Base-by-base conservation (phyloP, 1,284 basidiomycete species). In the Inonotus obliquus region DNA sequence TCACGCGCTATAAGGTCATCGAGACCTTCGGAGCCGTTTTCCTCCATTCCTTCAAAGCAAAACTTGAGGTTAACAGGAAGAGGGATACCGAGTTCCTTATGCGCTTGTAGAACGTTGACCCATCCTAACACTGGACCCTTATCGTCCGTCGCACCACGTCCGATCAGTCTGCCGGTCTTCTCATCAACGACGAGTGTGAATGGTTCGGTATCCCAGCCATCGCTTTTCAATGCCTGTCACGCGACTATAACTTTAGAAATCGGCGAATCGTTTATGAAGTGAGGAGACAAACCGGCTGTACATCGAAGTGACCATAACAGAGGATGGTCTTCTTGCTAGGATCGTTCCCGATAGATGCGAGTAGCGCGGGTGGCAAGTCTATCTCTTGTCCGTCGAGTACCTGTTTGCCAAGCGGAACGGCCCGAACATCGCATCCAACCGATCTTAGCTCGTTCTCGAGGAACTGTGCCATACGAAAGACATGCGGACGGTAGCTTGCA, bases 21-120 rank as follows among this genome's bases (percentile, higher is more conserved):
- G 11, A 99, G 82, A 5, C 95, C 95, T 69, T 95, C 93, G 49
- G 91, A 94, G 6, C 96, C 96, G 68, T 83, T 91, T 79, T 99
- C 96, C 75, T 99, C 96, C 97, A 99, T 99, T 7, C 96, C 95
- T 75, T 99, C 96, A 70, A 99, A 96, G 79, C 92, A 94, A 80
- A 95, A 90, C 69, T 89, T 86, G 67, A 99, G 76, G 76, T 99
- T 99, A 59, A 99, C 96, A 1, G 96, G 96, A 19, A 99, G 81
- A 56, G 89, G 85, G 60, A 89, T 79, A 45, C 84, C 82, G 53
- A 87, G 83, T 65, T 87, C 74, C 61, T 82, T 77, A 64, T 98
- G 95, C 51, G 94, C 95, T 70, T 98, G 90, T 59, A 98, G 80
- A 56, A 95, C 90, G 73, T 99, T 97, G 66, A 99, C 76, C 97